Percentiles rank a stretch among this genome's conserved stretches.
Conservation (phyloP, 257 asterid species). For the Handroanthus guayacan region DNA sequence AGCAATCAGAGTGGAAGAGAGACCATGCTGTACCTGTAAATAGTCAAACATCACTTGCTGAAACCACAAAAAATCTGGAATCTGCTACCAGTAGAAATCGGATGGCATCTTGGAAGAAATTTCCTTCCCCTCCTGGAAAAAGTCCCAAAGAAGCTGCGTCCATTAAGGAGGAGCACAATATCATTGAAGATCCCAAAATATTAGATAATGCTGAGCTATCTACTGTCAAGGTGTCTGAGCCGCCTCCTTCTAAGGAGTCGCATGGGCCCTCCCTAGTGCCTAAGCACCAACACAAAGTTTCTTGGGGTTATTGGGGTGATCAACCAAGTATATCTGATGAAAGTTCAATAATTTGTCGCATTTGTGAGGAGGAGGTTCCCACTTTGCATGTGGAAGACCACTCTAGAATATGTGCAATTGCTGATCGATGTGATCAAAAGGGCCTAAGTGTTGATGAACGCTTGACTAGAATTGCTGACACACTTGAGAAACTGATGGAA, state of each 20-base stretch:
- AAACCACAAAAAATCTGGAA: slow-evolving; percentile 52
- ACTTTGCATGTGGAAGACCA: slow-evolving; percentile 98
- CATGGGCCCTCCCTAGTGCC: slow-evolving; percentile 52
- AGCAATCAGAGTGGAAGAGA: slow-evolving; percentile 81
- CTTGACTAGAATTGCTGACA: slow-evolving; percentile 75
- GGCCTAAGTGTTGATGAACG: slow-evolving; percentile 95
- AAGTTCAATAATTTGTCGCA: slow-evolving; percentile 95
- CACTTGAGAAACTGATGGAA: slow-evolving; percentile 94
- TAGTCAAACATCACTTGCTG: slow-evolving; percentile 52
- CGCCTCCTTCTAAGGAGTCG: slow-evolving; percentile 63
- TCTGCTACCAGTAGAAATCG: slow-evolving; percentile 67
- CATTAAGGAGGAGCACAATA: slow-evolving; percentile 58
- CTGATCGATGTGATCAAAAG: slow-evolving; percentile 96
- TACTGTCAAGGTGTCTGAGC: slow-evolving; percentile 62
- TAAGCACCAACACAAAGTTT: slow-evolving; percentile 75
- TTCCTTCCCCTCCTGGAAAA: slow-evolving; percentile 76
- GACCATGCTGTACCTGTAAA: slow-evolving; percentile 56
- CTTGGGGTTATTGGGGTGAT: slow-evolving; percentile 98
- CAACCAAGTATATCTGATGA: slow-evolving; percentile 79
- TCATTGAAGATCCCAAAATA: slow-evolving; percentile 55
- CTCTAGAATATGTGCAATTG: slow-evolving; percentile 94
- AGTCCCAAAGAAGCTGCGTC: slow-evolving; percentile 66
- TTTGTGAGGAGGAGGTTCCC: slow-evolving; percentile 98
- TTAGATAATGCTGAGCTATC: slow-evolving; percentile 65
- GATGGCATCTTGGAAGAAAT: slow-evolving; percentile 93